Base-by-base conservation (phyloP, 176 grass and related monocot species). In the Cenchrus americanus region DNA sequence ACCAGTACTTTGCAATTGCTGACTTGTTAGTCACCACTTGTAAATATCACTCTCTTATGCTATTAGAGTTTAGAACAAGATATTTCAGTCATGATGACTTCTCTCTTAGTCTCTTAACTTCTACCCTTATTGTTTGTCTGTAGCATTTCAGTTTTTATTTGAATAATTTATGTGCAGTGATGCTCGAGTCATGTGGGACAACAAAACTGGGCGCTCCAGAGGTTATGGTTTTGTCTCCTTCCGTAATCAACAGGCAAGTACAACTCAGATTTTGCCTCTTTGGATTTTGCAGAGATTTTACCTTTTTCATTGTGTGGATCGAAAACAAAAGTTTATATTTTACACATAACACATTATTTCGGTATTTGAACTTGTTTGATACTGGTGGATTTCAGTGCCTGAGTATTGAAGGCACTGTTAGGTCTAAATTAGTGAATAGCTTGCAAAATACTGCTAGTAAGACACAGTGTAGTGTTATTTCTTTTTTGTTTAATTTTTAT, bases 201-300 rank as follows among this genome's bases (percentile, higher is more conserved):
- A 95, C 66, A 92, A 95, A 95, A 95, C 87, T 74, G 90, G 90
- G 47, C 93, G 88, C 76, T 95, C 93, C 49, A 95, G 93, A 92
- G 93, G 90, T 86, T 95, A 92, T 84, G 93, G 93, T 63, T 95
- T 95, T 88, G 90, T 95, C 69, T 95, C 93, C 76, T 95, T 95
- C 80, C 90, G 93, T 72, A 88, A 86, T 83, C 93, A 90, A 62
- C 90, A 95, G 90, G 93, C 74, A 95, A 69, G 84, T 14, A 80
- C 68, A 79, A 40, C 62, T 74, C 23, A 62, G 1, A 57, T 53
- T n/a, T 48, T 63, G 2, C 41, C 50, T 62, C 26, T 71, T 82
- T 83, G 58, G 23, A 80, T 77, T 84, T 84, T 62, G 66, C 40
- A 77, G 64, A 59, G 42, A 42, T 78, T 66, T 72, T 52, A 24